These are phyloP conservation scores for Penicillium alfredii DNA, from an alignment of 495 filamentous ascomycete species.

Conservation along the genomic window DNA sequence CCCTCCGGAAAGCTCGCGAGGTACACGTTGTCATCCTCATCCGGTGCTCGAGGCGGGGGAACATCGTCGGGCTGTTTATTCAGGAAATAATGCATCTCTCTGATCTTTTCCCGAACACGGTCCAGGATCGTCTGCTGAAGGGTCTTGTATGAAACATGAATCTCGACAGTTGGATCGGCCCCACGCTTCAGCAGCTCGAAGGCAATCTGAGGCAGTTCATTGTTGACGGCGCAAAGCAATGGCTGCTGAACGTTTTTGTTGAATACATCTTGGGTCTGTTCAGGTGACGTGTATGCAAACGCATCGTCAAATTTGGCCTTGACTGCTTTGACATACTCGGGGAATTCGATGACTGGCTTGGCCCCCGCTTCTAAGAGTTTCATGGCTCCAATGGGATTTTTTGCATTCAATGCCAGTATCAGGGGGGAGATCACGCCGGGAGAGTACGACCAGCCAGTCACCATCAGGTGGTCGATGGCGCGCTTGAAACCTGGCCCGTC, in stretches of 20 bases:
- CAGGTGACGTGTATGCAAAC: too few species aligned
- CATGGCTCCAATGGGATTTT: conserved; percentile 26
- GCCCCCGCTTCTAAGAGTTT: conserved; percentile 46
- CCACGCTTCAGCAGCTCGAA: conserved; percentile 53
- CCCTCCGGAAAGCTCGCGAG: conserved; percentile 38
- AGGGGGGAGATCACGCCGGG: conserved; percentile 30
- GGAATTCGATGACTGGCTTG: conserved; percentile 28
- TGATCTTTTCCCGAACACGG: conserved; percentile 44
- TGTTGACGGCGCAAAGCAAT: conserved; percentile 49
- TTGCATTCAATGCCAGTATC: conserved; percentile 36
- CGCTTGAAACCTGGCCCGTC: conserved; percentile 55
- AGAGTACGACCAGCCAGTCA: conserved; percentile 16
- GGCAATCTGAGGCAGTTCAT: conserved; percentile 44
- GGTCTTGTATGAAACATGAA: conserved; percentile 22
- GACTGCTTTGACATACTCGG: conserved; percentile 36
- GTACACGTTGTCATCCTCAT: conserved; percentile 34
- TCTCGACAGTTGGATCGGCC: conserved; percentile 50
- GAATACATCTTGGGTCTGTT: conserved; percentile 36
- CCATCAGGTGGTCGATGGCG: conserved; percentile 56
- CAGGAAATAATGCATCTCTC: conserved; percentile 37
- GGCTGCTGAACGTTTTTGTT: conserved; percentile 46
- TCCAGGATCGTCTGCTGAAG: conserved; percentile 5
- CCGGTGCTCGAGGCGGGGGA: conserved; percentile 12
- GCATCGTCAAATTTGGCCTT: conserved; percentile 25
- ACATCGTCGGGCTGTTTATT: too few species aligned